Evolutionary conservation across 345 rosid species (phyloP).

Genomic region (Brassica napus): DNA sequence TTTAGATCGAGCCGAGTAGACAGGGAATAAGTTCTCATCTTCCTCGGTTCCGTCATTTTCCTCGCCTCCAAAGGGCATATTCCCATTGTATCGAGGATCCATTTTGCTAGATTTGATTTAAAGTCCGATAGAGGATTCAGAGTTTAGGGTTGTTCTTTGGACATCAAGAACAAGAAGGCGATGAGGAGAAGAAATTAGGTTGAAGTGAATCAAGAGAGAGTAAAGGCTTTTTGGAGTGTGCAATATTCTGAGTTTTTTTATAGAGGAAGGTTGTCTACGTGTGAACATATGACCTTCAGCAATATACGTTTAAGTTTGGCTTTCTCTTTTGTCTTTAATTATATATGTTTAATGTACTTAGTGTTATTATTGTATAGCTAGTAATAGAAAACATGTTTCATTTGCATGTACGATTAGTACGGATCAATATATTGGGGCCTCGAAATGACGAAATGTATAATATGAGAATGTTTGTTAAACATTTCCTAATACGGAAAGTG

Average conservation of each 20-base stretch:
- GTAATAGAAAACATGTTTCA: background rate
- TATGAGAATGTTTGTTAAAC: background rate
- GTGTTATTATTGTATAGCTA: background rate
- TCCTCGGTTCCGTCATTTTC: constrained; percentile 38
- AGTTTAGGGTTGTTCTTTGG: constrained; percentile 9
- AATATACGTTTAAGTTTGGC: background rate
- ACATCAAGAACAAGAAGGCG: constrained; percentile 23
- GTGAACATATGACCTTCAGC: constrained; percentile 37
- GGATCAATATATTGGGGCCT: background rate
- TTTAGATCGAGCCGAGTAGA: constrained; percentile 65
- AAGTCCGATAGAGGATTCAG: background rate
- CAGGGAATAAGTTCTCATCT: constrained; percentile 51
- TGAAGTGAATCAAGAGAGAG: background rate
- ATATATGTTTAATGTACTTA: background rate
- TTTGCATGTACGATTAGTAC: constrained; percentile 29
- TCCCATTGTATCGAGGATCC: constrained; percentile 53
- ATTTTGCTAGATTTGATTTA: constrained; percentile 8
- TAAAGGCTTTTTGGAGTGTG: background rate
- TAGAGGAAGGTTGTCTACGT: constrained; percentile 9
- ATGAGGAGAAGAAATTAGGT: constrained; percentile 20
- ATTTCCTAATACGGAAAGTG: constrained; percentile 16
- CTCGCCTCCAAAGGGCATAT: constrained; percentile 46
- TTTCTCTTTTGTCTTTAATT: background rate
- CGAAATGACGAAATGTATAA: constrained; percentile 1
- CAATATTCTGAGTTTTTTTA: constrained; percentile 4